Evolutionary conservation across 345 rosid genomes (phyloP).

Genomic region (Eucalyptus albens): DNA sequence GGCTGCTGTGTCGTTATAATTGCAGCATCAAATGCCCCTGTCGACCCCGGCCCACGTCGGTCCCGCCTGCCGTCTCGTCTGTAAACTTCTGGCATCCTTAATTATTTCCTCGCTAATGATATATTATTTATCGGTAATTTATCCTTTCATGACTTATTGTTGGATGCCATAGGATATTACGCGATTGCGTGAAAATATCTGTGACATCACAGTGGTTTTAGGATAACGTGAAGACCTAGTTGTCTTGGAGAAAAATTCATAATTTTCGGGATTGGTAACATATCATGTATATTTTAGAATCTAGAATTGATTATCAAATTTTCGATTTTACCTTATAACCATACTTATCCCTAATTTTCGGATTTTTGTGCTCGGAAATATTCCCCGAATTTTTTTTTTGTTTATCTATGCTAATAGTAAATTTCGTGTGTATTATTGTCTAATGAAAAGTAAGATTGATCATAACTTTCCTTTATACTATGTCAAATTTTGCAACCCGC

Average conservation of each 20-base stretch:
- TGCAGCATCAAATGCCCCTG: background rate
- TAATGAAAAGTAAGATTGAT: background rate
- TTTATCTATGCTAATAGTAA: background rate
- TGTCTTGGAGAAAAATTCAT: too few species aligned
- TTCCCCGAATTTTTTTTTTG: background rate
- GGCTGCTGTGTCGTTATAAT: background rate
- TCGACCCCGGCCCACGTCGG: background rate
- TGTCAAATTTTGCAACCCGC: background rate
- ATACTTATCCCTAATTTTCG: too few species aligned
- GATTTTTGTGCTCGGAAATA: background rate
- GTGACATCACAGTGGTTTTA: too few species aligned
- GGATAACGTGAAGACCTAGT: too few species aligned
- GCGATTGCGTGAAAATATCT: too few species aligned
- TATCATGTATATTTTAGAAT: too few species aligned
- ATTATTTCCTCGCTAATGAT: background rate
- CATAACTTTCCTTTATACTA: background rate
- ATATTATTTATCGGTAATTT: background rate
- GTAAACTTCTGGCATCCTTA: background rate
- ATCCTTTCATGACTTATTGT: background rate
- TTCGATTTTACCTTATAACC: background rate
- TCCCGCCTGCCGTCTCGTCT: background rate
- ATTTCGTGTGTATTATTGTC: background rate
- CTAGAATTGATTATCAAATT: rapidly evolving
- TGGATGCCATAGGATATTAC: background rate
- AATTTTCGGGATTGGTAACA: too few species aligned